Evolutionary conservation across 495 filamentous ascomycete species (phyloP).

Genomic region (Chaetomidium leptoderma): DNA sequence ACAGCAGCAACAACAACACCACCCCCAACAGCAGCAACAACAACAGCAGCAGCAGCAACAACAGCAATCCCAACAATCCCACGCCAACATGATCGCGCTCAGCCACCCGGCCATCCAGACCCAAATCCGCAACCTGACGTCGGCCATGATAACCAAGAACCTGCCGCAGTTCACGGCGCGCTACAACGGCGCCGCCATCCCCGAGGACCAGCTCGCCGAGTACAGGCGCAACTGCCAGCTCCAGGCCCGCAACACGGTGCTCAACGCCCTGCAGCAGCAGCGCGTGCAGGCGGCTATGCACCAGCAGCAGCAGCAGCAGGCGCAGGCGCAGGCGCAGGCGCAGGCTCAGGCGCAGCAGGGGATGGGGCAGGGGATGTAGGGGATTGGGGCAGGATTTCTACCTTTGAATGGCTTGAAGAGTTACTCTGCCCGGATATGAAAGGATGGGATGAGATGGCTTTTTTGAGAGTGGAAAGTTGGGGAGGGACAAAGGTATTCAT

Average conservation of each 20-base stretch:
- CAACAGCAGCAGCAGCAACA: constrained; percentile 33
- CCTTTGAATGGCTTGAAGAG: too few species aligned
- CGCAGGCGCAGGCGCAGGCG: constrained; percentile 20
- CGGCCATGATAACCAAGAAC: constrained; percentile 45
- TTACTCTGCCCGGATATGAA: background rate
- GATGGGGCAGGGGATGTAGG: constrained; percentile 31
- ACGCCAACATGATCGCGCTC: background rate
- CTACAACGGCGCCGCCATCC: constrained; percentile 34
- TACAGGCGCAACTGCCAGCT: constrained; percentile 27
- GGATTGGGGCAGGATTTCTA: too few species aligned
- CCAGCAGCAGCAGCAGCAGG: constrained; percentile 30
- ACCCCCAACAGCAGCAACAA: constrained; percentile 36
- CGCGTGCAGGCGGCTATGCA: background rate
- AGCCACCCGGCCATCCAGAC: constrained; percentile 15
- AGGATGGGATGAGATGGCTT: background rate
- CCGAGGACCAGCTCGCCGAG: constrained; percentile 31
- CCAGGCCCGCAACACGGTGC: constrained; percentile 26
- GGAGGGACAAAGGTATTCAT: too few species aligned
- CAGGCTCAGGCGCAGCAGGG: constrained; percentile 4
- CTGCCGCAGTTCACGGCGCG: constrained; percentile 42
- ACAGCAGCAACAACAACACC: constrained; percentile 40
- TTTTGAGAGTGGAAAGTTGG: too few species aligned
- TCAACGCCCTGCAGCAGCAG: constrained; percentile 16
- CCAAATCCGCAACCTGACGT: constrained; percentile 32
- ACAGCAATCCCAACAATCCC: too few species aligned